A percentile compares a stretch with the other conserved stretches of the same genome.
These are phyloP conservation scores for Clavariopsis aquatica DNA, from an alignment of 495 filamentous ascomycete genomes.

Conservation along the genomic window DNA sequence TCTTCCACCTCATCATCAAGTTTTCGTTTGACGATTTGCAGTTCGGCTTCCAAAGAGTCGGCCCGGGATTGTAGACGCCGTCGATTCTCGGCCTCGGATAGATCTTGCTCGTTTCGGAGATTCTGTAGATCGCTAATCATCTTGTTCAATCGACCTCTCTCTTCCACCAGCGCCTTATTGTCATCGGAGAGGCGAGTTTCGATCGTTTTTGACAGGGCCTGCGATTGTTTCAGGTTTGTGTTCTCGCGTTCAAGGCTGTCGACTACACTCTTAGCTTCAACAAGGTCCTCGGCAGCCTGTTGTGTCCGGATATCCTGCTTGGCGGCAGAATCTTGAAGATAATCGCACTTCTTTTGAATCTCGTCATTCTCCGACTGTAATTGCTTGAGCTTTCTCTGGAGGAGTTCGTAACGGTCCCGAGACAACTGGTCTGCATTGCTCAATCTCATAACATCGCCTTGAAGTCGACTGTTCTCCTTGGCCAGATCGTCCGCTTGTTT, in stretches of 20 bases:
- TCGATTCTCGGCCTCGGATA: constrained; percentile 76
- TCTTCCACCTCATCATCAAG: constrained; percentile 83
- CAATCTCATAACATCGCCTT: constrained; percentile 74
- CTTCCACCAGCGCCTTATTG: constrained; percentile 78
- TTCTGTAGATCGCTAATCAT: constrained; percentile 79
- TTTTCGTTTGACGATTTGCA: constrained; percentile 76
- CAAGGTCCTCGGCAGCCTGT: constrained; percentile 87
- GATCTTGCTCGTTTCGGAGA: constrained; percentile 85
- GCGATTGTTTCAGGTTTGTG: constrained; percentile 90
- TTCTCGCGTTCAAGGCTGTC: constrained; percentile 90
- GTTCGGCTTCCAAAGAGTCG: constrained; percentile 75
- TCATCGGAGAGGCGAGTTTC: constrained; percentile 84
- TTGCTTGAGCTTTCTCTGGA: constrained; percentile 83
- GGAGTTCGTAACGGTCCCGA: constrained; percentile 80
- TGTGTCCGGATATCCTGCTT: constrained; percentile 88
- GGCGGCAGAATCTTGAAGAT: constrained; percentile 74
- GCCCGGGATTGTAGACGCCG: constrained; percentile 73
- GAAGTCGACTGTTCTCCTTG: constrained; percentile 74
- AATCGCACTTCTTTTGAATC: constrained; percentile 74
- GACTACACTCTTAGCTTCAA: constrained; percentile 75
- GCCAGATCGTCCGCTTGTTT: constrained; percentile 83
- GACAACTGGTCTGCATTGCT: constrained; percentile 79
- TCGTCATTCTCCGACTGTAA: constrained; percentile 81
- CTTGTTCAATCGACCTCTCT: constrained; percentile 75
- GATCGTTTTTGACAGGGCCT: constrained; percentile 85